These are phyloP conservation scores for Spatholobus suberectus DNA, from an alignment of 306 rosid genomes.

Conservation along the genomic window DNA sequence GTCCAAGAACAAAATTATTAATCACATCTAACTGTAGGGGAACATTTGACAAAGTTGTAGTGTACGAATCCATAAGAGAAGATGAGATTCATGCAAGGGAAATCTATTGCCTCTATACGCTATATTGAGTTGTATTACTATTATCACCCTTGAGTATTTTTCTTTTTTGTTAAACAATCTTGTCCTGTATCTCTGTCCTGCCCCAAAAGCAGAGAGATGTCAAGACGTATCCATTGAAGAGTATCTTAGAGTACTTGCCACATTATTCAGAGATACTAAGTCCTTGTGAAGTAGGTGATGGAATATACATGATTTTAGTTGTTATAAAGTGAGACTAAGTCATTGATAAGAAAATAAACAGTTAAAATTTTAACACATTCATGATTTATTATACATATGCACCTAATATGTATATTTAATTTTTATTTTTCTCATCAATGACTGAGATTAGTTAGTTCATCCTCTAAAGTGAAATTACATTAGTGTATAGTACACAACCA, in stretches of 20 bases:
- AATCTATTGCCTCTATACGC: not conserved
- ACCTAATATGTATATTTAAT: not conserved
- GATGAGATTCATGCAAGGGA: not conserved
- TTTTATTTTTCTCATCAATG: not conserved
- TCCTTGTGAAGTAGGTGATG: not conserved
- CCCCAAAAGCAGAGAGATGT: not conserved
- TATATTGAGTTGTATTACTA: not conserved
- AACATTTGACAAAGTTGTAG: slow-evolving; percentile 44
- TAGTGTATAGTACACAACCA: too few relatives aligned
- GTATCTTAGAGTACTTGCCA: not conserved
- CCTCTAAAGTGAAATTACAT: too few relatives aligned
- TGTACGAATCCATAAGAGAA: slow-evolving; percentile 49
- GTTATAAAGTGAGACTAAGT: too few relatives aligned
- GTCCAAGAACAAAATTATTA: not conserved
- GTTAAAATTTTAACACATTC: too few relatives aligned
- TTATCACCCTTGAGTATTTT: not conserved
- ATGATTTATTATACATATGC: too few relatives aligned
- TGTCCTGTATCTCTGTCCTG: not conserved
- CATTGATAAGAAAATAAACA: too few relatives aligned
- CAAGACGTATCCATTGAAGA: not conserved
- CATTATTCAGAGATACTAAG: not conserved
- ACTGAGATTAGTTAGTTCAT: not conserved
- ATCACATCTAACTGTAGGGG: slow-evolving; percentile 24
- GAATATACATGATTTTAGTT: too few relatives aligned
- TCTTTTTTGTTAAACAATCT: not conserved